These are phyloP conservation scores for Leccinum fibrillosum DNA, from an alignment of 768 basidiomycete genomes.

Conservation along the genomic window DNA sequence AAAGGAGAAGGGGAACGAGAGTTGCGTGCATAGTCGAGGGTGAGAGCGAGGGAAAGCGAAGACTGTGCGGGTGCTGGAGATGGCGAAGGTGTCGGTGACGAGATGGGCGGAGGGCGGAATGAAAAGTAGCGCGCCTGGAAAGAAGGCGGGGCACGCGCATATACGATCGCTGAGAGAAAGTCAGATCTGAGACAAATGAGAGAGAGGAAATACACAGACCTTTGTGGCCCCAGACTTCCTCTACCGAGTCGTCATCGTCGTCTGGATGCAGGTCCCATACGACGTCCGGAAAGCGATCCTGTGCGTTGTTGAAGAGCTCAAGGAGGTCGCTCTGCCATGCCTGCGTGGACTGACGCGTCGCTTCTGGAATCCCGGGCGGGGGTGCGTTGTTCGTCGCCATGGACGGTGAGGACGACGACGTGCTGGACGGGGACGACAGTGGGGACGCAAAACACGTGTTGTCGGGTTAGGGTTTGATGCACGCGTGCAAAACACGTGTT, in stretches of 20 bases:
- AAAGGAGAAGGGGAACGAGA: conserved; percentile 47
- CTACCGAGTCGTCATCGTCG: conserved; percentile 46
- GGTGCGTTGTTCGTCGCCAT: conserved; percentile 28
- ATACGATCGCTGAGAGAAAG: conserved; percentile 70
- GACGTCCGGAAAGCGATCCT: conserved; percentile 93
- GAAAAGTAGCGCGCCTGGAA: conserved; percentile 91
- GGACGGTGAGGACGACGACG: conserved; percentile 21
- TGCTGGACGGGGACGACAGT: conserved; percentile 21
- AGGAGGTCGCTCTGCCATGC: conserved; percentile 83
- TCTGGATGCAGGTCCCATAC: conserved; percentile 80
- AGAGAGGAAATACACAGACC: conserved; percentile 44
- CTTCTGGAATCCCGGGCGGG: conserved; percentile 43
- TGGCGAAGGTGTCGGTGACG: conserved; percentile 51
- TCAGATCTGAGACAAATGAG: neutral
- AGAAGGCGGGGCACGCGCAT: conserved; percentile 88
- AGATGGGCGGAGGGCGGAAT: conserved; percentile 56
- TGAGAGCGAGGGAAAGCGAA: conserved; percentile 53
- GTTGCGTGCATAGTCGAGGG: conserved; percentile 38
- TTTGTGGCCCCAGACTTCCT: conserved; percentile 90
- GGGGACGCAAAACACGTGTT: conserved; percentile 29
- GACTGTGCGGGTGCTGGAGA: conserved; percentile 56
- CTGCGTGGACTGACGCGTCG: conserved; percentile 61
- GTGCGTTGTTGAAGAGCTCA: conserved; percentile 74
- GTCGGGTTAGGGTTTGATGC: conserved; percentile 26
- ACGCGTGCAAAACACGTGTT: neutral